Evolutionary conservation across 2,329 filamentous ascomycete species (phyloP).

Genomic region (Trichoderma sp.): DNA sequence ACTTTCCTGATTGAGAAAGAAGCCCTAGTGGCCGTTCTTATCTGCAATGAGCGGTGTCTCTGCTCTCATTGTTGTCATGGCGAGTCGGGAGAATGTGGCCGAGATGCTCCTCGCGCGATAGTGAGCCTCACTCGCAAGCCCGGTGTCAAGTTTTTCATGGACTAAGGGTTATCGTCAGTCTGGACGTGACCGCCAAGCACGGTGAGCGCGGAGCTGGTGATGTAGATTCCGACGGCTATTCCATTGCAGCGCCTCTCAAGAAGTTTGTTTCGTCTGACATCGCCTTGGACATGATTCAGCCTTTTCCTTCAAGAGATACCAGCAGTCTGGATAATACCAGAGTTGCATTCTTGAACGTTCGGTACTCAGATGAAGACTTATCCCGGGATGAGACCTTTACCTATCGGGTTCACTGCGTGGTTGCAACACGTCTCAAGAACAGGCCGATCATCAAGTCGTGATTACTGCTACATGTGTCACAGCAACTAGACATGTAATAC

Average conservation of each 20-base stretch:
- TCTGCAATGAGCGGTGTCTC: neutral
- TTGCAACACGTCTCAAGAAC: neutral
- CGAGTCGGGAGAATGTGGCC: neutral
- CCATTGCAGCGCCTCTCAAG: neutral
- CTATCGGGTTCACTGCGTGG: neutral
- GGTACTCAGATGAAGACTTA: neutral
- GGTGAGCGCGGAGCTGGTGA: neutral
- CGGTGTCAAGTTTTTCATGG: neutral
- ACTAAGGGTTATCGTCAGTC: neutral
- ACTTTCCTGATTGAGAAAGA: conserved; percentile 8
- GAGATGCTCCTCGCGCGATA: conserved; percentile 2
- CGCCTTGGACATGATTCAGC: neutral
- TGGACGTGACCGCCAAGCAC: neutral
- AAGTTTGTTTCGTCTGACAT: neutral
- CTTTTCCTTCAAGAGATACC: neutral
- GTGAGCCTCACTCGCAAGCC: neutral
- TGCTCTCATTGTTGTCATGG: neutral
- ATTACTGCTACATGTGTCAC: neutral
- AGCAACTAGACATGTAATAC: neutral
- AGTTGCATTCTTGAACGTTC: neutral
- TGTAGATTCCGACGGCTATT: neutral
- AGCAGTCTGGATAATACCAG: neutral
- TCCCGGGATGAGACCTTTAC: neutral
- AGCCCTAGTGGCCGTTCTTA: neutral
- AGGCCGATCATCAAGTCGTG: neutral